Conservation (phyloP, 257 asterid species). For the Hygrophila difformis region DNA sequence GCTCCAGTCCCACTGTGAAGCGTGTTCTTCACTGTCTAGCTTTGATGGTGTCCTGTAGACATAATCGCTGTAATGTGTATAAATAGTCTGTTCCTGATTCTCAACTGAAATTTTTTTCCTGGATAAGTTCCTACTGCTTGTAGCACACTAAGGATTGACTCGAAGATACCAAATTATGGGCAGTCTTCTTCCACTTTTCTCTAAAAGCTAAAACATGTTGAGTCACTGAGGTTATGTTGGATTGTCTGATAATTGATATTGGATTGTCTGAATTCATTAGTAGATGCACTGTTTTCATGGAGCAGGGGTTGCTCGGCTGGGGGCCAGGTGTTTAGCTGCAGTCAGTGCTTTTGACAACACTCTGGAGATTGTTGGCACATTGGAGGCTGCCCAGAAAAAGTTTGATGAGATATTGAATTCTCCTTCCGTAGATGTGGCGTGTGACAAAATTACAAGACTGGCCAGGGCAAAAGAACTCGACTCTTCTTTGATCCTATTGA, state of each 20-base stretch:
- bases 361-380: conserved; percentile 68
- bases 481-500: conserved; percentile 79
- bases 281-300: conserved; percentile 18
- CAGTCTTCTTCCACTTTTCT: no score
- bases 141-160: no score
- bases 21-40: no score
- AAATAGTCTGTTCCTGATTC: no score
- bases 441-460: conserved; percentile 80
- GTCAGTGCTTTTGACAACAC: conserved; percentile 92
- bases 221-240: not conserved
- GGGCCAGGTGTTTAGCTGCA: conserved; percentile 84
- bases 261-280: conserved; percentile 12
- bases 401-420: conserved; percentile 81
- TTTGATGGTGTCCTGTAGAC: no score
- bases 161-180: no score
- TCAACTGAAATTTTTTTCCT: no score
- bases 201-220: no score
- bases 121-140: no score
- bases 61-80: no score
- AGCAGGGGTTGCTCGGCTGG: conserved; percentile 81
- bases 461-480: conserved; percentile 86
- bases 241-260: not conserved
- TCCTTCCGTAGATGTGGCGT: conserved; percentile 65
- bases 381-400: conserved; percentile 84
- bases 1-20: no score